These are phyloP conservation scores for Cryphonectria nitschkei DNA, from an alignment of 2,329 filamentous ascomycete species.

Conservation along the genomic window DNA sequence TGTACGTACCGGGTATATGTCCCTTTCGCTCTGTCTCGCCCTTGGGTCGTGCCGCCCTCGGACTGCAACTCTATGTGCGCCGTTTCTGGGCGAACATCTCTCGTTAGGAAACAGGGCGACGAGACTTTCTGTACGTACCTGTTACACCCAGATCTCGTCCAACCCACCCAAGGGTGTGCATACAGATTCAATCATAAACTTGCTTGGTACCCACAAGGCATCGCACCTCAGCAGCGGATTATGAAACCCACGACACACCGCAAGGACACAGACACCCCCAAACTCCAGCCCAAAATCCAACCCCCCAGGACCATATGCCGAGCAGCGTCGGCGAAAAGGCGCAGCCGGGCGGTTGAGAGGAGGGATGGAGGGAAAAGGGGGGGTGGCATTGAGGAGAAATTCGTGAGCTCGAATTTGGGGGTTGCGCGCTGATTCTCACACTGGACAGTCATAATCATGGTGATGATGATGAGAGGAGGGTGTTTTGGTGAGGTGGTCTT, in stretches of 20 bases:
- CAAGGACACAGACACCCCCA: slow-evolving; percentile 24
- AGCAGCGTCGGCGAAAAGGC: slow-evolving; percentile 8
- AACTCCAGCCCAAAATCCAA: slow-evolving; percentile 13
- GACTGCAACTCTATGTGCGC: slow-evolving; percentile 6
- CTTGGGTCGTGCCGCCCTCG: not conserved
- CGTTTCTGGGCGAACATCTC: slow-evolving; percentile 7
- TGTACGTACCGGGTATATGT: slow-evolving; percentile 3
- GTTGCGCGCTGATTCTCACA: not conserved
- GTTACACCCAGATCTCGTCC: not conserved
- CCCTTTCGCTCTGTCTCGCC: not conserved
- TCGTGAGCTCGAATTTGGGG: not conserved
- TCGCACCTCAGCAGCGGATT: not conserved
- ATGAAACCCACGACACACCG: not conserved
- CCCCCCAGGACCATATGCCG: not conserved
- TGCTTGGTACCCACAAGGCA: not conserved
- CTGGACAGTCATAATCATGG: not conserved
- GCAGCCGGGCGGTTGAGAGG: slow-evolving; percentile 17
- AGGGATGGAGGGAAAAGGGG: not conserved
- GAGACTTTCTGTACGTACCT: not conserved
- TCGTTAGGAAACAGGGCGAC: not conserved
- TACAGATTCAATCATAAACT: not conserved
- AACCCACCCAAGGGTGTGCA: not conserved
- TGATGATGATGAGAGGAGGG: not conserved
- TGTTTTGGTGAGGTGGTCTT: slow-evolving; percentile 9
- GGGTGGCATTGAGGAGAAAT: not conserved